These are phyloP conservation scores for Myxozyma kluyveri DNA, from an alignment of 805 yeast species.

Conservation along the genomic window DNA sequence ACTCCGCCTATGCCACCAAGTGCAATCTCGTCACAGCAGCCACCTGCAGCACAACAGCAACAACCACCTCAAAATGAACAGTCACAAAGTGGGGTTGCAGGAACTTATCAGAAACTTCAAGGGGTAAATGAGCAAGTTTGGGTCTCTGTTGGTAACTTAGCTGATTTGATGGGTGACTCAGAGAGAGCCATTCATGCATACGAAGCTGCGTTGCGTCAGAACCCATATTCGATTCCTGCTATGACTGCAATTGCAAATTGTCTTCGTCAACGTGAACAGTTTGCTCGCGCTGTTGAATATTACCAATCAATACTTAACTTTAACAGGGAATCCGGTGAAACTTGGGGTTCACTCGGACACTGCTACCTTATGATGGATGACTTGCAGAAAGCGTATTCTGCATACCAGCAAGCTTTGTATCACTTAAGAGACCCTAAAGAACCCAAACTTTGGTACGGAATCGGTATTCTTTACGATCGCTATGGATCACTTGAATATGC, in stretches of 20 bases:
- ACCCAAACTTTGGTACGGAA: constrained; percentile 98
- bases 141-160: constrained; percentile 60
- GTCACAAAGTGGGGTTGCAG: constrained; percentile 7
- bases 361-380: constrained; percentile 97
- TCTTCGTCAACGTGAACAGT: constrained; percentile 84
- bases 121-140: constrained; percentile 31
- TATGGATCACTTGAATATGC: constrained; percentile 96
- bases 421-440: constrained; percentile 90
- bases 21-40: constrained; percentile 7
- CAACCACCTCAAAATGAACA: constrained; percentile 11
- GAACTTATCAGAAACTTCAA: constrained; percentile 30
- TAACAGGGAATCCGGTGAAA: constrained; percentile 86
- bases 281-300: constrained; percentile 89
- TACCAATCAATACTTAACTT: constrained; percentile 82
- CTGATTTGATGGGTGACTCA: constrained; percentile 83
- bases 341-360: constrained; percentile 88
- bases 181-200: constrained; percentile 87
- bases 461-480: constrained; percentile 92
- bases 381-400: constrained; percentile 89
- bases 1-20: constrained; percentile 9
- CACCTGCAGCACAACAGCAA: constrained; percentile 4
- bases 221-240: constrained; percentile 82
- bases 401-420: constrained; percentile 93
- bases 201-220: constrained; percentile 80
- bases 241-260: constrained; percentile 82